Percentiles rank a stretch among this genome's conserved stretches.
Evolutionary conservation across 257 asterid species (phyloP).

Genomic region (Eucommia ulmoides): DNA sequence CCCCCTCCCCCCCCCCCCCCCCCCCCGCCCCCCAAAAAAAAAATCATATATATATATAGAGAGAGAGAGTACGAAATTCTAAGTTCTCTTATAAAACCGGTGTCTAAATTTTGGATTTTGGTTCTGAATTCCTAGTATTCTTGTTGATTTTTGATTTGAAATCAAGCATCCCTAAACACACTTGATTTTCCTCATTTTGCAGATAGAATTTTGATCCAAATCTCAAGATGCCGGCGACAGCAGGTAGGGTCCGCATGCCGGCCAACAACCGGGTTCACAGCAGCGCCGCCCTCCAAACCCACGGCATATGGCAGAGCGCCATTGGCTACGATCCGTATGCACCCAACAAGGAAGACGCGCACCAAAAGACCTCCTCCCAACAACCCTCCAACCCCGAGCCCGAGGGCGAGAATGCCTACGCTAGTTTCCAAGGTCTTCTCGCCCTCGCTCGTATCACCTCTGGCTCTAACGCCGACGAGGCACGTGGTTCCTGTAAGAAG

Average conservation of each 20-base stretch:
- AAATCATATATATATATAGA: too few relatives aligned
- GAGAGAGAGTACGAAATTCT: too few relatives aligned
- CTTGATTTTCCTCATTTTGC: not conserved
- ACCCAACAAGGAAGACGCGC: slow-evolving; percentile 66
- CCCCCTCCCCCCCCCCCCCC: too few relatives aligned
- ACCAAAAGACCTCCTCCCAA: slow-evolving; percentile 19
- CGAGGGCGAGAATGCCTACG: slow-evolving; percentile 74
- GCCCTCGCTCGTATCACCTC: slow-evolving; percentile 86
- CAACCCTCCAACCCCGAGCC: slow-evolving; percentile 28
- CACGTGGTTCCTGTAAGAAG: slow-evolving; percentile 83
- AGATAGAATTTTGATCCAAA: not conserved
- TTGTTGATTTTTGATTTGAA: too few relatives aligned
- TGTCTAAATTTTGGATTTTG: too few relatives aligned
- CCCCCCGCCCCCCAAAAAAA: too few relatives aligned
- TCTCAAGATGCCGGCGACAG: slow-evolving; percentile 90
- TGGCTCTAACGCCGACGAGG: slow-evolving; percentile 79
- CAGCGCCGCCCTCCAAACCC: slow-evolving; percentile 96
- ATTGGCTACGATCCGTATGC: slow-evolving; percentile 97
- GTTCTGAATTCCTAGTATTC: too few relatives aligned
- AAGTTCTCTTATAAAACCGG: too few relatives aligned
- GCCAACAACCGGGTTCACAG: slow-evolving; percentile 99
- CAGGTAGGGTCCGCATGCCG: slow-evolving; percentile 99
- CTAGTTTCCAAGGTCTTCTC: slow-evolving; percentile 80
- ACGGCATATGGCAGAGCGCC: slow-evolving; percentile 99
- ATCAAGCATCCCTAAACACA: too few relatives aligned